These are phyloP conservation scores for Alloascoidea hylecoeti DNA, from an alignment of 805 yeast genomes.

Conservation along the genomic window DNA sequence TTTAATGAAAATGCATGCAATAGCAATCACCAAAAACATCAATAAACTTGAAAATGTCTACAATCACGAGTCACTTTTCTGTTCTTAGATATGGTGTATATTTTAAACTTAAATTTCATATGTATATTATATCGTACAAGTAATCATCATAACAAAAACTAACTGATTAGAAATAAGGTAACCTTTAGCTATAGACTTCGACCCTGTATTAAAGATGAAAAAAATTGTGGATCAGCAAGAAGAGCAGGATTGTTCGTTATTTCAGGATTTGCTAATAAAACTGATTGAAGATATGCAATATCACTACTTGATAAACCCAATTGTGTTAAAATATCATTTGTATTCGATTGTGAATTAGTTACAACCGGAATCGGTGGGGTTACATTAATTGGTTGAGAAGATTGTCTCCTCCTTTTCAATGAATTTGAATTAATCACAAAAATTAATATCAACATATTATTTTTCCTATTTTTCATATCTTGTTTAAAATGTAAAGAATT, in stretches of 20 bases:
- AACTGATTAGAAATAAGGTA: too few species aligned
- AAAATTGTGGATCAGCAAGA: conserved; percentile 13
- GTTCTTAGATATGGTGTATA: too few species aligned
- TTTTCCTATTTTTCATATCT: background rate
- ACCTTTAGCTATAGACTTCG: too few species aligned
- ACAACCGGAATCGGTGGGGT: conserved; percentile 1
- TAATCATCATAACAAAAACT: too few species aligned
- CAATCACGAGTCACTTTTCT: too few species aligned
- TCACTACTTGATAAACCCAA: conserved; percentile 13
- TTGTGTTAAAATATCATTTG: conserved; percentile 2
- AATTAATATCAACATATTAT: background rate
- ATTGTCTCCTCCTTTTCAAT: background rate
- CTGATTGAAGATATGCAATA: conserved; percentile 9
- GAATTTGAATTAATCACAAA: background rate
- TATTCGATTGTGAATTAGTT: too few species aligned
- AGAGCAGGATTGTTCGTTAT: conserved; percentile 13
- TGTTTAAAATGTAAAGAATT: background rate
- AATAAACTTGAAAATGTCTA: too few species aligned
- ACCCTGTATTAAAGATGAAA: conserved; percentile 4
- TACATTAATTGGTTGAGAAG: too few species aligned
- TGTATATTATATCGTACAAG: too few species aligned
- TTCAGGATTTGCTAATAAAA: conserved; percentile 13
- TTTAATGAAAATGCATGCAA: too few species aligned
- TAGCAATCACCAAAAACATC: too few species aligned
- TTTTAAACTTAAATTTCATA: too few species aligned